Evolutionary conservation across 768 basidiomycete species (phyloP).

Genomic region (Hypsizygus marmoreus): DNA sequence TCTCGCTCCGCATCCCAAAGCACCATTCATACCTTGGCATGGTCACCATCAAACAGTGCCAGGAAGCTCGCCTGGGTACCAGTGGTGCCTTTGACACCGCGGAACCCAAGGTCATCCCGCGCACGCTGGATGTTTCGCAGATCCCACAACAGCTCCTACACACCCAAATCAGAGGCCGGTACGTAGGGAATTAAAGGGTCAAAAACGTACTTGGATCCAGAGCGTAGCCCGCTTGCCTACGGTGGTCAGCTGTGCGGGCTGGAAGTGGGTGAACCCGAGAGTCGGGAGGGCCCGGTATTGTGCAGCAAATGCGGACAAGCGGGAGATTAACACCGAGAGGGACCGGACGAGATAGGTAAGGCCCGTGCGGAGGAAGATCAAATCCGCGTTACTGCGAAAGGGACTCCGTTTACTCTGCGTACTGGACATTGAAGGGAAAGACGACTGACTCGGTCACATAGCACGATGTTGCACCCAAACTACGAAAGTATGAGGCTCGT

Average conservation of each 20-base stretch:
- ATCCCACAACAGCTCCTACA: slow-evolving; percentile 96
- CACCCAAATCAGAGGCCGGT: not conserved
- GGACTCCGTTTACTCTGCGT: too few relatives aligned
- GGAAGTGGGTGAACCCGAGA: slow-evolving; percentile 98
- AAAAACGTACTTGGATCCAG: slow-evolving; percentile 80
- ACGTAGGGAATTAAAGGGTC: not conserved
- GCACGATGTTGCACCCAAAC: slow-evolving; percentile 96
- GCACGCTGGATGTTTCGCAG: slow-evolving; percentile 89
- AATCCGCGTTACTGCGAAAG: slow-evolving; percentile 95
- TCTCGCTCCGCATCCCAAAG: not conserved
- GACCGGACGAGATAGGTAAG: slow-evolving; percentile 84
- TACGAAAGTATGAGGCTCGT: slow-evolving; percentile 28
- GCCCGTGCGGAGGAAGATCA: slow-evolving; percentile 92
- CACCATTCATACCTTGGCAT: slow-evolving; percentile 66
- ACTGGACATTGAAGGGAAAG: slow-evolving; percentile 1
- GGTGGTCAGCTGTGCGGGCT: slow-evolving; percentile 97
- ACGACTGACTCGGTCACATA: slow-evolving; percentile 90
- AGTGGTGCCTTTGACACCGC: slow-evolving; percentile 99
- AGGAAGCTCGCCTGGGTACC: slow-evolving; percentile 98
- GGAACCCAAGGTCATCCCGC: slow-evolving; percentile 90
- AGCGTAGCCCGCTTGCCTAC: slow-evolving; percentile 96
- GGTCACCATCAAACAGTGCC: slow-evolving; percentile 91
- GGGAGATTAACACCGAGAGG: slow-evolving; percentile 87
- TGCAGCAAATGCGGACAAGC: slow-evolving; percentile 81
- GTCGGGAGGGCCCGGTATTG: slow-evolving; percentile 89